phyloP scores from a whole-genome alignment of 805 yeast species.

The Myxozyma monticola region DNA sequence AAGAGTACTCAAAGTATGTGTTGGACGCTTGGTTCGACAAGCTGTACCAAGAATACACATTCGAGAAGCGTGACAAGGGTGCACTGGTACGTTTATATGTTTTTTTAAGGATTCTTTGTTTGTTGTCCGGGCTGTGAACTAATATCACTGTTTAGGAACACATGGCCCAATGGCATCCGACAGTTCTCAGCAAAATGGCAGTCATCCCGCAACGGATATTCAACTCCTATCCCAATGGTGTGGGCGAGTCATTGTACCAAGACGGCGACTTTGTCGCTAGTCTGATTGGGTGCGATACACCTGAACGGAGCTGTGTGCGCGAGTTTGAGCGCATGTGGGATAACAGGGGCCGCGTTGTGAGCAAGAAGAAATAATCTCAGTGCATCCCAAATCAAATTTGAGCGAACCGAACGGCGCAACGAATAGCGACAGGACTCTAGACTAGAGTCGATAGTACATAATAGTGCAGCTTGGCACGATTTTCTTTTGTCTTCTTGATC shows the following conservation, averaged over 20 bases:
- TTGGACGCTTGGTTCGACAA: conserved; percentile 81
- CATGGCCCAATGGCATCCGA: conserved; percentile 93
- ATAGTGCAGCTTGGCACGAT: too few species aligned
- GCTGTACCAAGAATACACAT: conserved; percentile 65
- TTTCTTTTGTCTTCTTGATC: too few species aligned
- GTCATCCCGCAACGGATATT: conserved; percentile 65
- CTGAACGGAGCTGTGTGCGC: conserved; percentile 27
- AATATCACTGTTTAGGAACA: conserved; percentile 44
- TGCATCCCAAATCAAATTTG: too few species aligned
- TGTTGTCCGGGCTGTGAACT: not conserved
- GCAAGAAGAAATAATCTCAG: too few species aligned
- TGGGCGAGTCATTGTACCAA: conserved; percentile 32
- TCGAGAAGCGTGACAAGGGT: conserved; percentile 50
- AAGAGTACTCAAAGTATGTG: conserved; percentile 61
- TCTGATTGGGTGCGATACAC: conserved; percentile 30
- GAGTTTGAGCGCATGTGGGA: conserved; percentile 31
- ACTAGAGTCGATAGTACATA: too few species aligned
- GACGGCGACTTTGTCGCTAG: conserved; percentile 39
- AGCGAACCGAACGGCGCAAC: too few species aligned
- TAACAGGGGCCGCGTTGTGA: conserved; percentile 24
- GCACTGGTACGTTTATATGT: conserved; percentile 54
- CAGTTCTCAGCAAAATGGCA: conserved; percentile 67
- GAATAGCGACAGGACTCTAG: too few species aligned
- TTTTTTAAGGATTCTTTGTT: too few species aligned
- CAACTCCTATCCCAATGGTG: conserved; percentile 40